Conservation (phyloP, 1,139 yeast genomes). For the Insectozyma bohioensis region DNA sequence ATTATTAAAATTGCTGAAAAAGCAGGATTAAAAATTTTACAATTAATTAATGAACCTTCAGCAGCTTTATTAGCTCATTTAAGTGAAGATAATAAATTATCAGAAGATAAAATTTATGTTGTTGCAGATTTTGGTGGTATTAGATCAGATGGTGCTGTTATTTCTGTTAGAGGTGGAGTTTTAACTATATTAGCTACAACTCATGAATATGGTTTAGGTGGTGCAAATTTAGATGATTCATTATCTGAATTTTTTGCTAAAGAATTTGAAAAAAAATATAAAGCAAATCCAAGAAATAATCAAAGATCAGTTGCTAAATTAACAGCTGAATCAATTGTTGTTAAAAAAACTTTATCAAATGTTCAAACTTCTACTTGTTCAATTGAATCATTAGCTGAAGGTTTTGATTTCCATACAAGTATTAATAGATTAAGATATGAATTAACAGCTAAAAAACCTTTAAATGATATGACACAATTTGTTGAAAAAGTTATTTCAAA, state of each 20-base stretch:
- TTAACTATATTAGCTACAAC: constrained; percentile 85
- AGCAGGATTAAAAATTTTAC: constrained; percentile 80
- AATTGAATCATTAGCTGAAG: constrained; percentile 92
- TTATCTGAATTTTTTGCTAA: constrained; percentile 83
- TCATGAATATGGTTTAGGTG: constrained; percentile 84
- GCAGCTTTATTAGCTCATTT: constrained; percentile 86
- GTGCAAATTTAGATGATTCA: constrained; percentile 78
- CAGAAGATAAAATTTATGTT: constrained; percentile 76
- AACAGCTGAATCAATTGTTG: constrained; percentile 76
- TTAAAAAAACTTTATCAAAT: constrained; percentile 90
- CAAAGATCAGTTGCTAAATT: constrained; percentile 89
- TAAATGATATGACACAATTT: constrained; percentile 73
- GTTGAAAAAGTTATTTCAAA: constrained; percentile 73
- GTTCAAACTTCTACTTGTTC: constrained; percentile 89
- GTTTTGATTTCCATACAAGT: constrained; percentile 88
- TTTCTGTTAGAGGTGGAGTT: constrained; percentile 91
- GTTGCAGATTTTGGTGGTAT: constrained; percentile 98
- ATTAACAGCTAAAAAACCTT: constrained; percentile 76
- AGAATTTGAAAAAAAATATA: constrained; percentile 88
- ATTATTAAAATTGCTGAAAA: constrained; percentile 61
- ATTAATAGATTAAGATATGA: constrained; percentile 95
- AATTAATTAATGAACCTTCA: constrained; percentile 89
- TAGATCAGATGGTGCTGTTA: constrained; percentile 93
- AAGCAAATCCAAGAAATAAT: constrained; percentile 76
- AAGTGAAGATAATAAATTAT: constrained; percentile 53